phyloP scores from a whole-genome alignment of 768 basidiomycete species.

The Podaxis sp. region DNA sequence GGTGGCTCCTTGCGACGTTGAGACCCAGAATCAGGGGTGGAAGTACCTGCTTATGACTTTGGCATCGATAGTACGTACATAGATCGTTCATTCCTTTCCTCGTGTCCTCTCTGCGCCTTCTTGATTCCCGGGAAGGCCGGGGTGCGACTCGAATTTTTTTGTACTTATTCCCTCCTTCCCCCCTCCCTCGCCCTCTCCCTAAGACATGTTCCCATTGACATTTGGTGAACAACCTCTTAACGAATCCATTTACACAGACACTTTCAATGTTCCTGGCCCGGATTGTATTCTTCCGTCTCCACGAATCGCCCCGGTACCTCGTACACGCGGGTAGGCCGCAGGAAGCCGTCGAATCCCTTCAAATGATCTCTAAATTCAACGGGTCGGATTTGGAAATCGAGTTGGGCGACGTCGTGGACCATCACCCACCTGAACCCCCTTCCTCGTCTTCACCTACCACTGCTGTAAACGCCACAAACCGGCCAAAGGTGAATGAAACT shows the following conservation, averaged over 20 bases:
- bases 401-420: conserved; percentile 63
- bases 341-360: conserved; percentile 81
- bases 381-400: conserved; percentile 65
- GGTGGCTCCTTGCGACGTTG: conserved; percentile 56
- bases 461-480: conserved; percentile 15
- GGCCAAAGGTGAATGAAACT: conserved; percentile 17
- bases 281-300: conserved; percentile 84
- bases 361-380: conserved; percentile 84
- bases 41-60: conserved; percentile 74
- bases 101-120: neutral
- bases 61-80: conserved; percentile 70
- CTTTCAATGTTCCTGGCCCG: conserved; percentile 83
- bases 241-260: conserved; percentile 48
- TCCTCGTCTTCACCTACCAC: conserved; percentile 2
- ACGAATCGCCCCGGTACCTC: conserved; percentile 93
- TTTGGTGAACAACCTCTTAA: neutral
- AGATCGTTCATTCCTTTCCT: neutral
- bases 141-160: neutral
- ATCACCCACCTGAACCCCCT: conserved; percentile 23
- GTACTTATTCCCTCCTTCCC: neutral
- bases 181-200: neutral
- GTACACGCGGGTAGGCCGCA: conserved; percentile 82
- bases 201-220: neutral
- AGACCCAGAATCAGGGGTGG: conserved; percentile 81
- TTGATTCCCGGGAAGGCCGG: neutral